Percentiles rank a stretch among this genome's conserved stretches.
Conservation (phyloP, 1,284 basidiomycete species). For the Sanguinoderma infundibulare region DNA sequence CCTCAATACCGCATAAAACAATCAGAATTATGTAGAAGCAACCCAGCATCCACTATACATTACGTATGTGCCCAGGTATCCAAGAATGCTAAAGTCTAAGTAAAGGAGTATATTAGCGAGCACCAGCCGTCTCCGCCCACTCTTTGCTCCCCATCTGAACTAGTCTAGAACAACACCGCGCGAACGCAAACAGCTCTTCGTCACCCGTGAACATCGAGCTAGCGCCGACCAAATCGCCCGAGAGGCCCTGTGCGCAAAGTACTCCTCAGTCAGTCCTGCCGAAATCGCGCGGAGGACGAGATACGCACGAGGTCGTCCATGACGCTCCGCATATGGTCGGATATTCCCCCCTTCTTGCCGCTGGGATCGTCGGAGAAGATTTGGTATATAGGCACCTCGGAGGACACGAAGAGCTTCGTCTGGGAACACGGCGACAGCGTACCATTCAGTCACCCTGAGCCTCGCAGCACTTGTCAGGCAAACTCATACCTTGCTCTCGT, state of each 20-base stretch:
- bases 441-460: background rate
- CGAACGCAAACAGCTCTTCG: conserved; percentile 95
- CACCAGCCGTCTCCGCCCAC: conserved; percentile 74
- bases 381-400: conserved; percentile 87
- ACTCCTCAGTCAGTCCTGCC: background rate
- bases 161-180: conserved; percentile 87
- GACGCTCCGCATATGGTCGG: conserved; percentile 84
- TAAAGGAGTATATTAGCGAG: conserved; percentile 29
- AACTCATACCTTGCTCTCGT: conserved; percentile 80
- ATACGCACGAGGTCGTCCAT: conserved; percentile 87
- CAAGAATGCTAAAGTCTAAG: background rate
- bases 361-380: conserved; percentile 80
- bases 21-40: background rate
- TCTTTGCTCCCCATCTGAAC: conserved; percentile 91
- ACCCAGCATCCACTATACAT: background rate
- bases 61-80: background rate
- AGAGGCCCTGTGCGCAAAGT: conserved; percentile 64
- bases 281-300: conserved; percentile 5
- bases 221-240: conserved; percentile 72
- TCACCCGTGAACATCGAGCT: conserved; percentile 92
- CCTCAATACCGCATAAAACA: background rate
- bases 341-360: conserved; percentile 47
- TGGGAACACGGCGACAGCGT: conserved; percentile 32
- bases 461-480: background rate
- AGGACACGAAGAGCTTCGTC: conserved; percentile 90